phyloP scores from a whole-genome alignment of 805 yeast species.

The Saturnispora ahearnii region DNA sequence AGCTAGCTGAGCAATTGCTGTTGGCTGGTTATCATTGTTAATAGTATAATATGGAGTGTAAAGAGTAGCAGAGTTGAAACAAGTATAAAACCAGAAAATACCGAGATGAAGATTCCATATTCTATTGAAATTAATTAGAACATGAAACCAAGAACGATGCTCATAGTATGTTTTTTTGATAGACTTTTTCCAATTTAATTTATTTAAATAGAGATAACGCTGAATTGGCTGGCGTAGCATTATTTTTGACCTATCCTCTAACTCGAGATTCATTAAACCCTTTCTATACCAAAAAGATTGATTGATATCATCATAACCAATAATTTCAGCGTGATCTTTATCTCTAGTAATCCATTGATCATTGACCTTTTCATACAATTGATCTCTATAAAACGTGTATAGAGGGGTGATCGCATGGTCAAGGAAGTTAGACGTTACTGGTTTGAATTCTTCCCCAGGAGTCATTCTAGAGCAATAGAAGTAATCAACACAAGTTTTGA shows the following conservation, averaged over 20 bases:
- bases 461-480: slow-evolving; percentile 37
- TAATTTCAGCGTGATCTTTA: slow-evolving; percentile 67
- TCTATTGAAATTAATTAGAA: slow-evolving; percentile 92
- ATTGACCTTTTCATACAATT: no score
- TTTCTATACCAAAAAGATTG: slow-evolving; percentile 99
- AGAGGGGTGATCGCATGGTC: no score
- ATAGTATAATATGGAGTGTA: slow-evolving; percentile 85
- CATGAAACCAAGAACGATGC: slow-evolving; percentile 94
- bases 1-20: slow-evolving; percentile 87
- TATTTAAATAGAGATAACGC: slow-evolving; percentile 83
- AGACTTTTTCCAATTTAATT: slow-evolving; percentile 83
- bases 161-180: slow-evolving; percentile 95
- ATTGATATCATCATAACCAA: slow-evolving; percentile 96
- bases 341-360: slow-evolving; percentile 27
- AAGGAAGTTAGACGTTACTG: no score
- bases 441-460: no score
- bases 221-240: slow-evolving; percentile 81
- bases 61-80: slow-evolving; percentile 84
- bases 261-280: slow-evolving; percentile 77
- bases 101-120: slow-evolving; percentile 93
- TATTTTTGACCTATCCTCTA: slow-evolving; percentile 79
- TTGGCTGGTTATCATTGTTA: slow-evolving; percentile 75
- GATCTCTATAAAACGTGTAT: no score
- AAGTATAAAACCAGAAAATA: slow-evolving; percentile 88
- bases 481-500: slow-evolving; percentile 69